These are phyloP conservation scores for Stenocarpella maydis DNA, from an alignment of 2,329 filamentous ascomycete species.

Conservation along the genomic window DNA sequence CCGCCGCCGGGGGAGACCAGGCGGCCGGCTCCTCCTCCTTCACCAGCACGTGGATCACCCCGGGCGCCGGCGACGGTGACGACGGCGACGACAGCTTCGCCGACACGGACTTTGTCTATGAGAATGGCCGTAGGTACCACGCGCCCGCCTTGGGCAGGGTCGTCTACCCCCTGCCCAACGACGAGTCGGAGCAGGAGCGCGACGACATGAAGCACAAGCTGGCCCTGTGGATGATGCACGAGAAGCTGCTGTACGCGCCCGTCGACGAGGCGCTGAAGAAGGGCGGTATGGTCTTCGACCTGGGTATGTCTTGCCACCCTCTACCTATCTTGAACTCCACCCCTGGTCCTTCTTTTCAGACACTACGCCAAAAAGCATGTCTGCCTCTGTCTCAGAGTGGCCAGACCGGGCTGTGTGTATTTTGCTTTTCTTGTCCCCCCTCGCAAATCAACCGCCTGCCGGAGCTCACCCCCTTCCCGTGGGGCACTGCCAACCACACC, in stretches of 20 bases:
- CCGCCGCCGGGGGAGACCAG: constrained; percentile 22
- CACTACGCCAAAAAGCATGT: background rate
- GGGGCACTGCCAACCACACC: background rate
- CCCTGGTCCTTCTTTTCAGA: background rate
- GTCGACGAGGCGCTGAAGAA: constrained; percentile 48
- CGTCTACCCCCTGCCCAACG: constrained; percentile 49
- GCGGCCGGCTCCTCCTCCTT: constrained; percentile 23
- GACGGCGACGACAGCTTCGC: constrained; percentile 38
- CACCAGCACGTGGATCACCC: constrained; percentile 31
- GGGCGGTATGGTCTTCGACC: constrained; percentile 55
- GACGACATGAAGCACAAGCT: constrained; percentile 52
- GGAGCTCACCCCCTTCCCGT: background rate
- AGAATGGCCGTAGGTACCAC: constrained; percentile 48
- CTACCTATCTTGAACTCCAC: background rate
- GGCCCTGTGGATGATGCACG: constrained; percentile 46
- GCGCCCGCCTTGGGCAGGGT: constrained; percentile 44
- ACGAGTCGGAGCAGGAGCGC: constrained; percentile 51
- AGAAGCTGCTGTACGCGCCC: constrained; percentile 54
- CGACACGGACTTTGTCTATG: constrained; percentile 44
- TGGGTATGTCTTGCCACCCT: constrained; percentile 48
- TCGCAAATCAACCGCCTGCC: background rate
- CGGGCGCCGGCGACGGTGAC: constrained; percentile 34
- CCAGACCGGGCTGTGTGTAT: background rate
- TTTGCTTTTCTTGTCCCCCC: background rate
- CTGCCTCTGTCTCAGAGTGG: background rate